These are phyloP conservation scores for Mycena venus DNA, from an alignment of 768 basidiomycete species.

Conservation along the genomic window DNA sequence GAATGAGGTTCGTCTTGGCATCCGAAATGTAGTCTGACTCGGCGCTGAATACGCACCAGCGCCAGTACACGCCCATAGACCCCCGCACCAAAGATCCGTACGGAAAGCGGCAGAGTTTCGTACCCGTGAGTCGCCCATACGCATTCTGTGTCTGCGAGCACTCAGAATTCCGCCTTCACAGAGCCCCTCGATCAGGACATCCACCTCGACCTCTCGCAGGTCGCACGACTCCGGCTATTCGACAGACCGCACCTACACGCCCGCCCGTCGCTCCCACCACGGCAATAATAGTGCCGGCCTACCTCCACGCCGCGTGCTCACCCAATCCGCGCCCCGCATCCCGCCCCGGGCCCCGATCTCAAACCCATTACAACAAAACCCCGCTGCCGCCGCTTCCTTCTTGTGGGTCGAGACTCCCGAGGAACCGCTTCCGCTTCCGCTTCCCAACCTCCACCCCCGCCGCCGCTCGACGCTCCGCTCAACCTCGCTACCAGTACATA, in stretches of 20 bases:
- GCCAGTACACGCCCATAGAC: not conserved
- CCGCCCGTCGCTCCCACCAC: not conserved
- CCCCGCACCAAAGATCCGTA: not conserved
- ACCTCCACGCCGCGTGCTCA: conserved; percentile 1
- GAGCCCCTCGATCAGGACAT: conserved; percentile 5
- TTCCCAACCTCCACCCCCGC: not conserved
- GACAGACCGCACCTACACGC: conserved; percentile 26
- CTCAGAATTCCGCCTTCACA: not conserved
- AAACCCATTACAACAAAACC: conserved; percentile 9
- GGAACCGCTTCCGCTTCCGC: not conserved
- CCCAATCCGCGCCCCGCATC: conserved; percentile 2
- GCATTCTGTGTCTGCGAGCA: not conserved
- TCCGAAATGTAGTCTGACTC: not conserved
- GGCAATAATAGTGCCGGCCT: not conserved
- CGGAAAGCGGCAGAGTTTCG: conserved; percentile 2
- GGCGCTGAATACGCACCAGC: not conserved
- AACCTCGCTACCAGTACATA: not conserved
- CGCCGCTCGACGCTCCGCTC: not conserved
- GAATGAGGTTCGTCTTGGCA: conserved; percentile 4
- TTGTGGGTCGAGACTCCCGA: not conserved
- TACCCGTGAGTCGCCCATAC: not conserved
- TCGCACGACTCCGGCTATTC: conserved; percentile 25
- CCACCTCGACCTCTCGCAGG: conserved; percentile 6
- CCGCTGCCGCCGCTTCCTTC: not conserved
- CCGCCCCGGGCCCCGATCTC: conserved; percentile 17